phyloP scores from a whole-genome alignment of 768 basidiomycete species.

The Auriculariales sp. region DNA sequence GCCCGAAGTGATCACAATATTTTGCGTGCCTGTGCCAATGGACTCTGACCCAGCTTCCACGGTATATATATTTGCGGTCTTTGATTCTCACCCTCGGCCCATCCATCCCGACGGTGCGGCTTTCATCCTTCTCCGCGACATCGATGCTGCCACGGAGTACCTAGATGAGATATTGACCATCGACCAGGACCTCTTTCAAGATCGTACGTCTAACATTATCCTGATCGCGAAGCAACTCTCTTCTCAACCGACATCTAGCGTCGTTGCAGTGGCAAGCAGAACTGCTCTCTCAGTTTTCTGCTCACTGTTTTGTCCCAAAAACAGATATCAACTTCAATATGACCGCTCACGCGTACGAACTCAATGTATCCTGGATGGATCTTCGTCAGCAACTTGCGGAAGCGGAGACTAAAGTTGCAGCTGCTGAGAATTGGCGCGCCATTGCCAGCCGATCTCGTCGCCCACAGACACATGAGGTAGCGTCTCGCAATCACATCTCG shows the following conservation, averaged over 20 bases:
- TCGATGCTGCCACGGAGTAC: constrained; percentile 27
- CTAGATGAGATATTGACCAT: constrained; percentile 34
- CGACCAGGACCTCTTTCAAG: constrained; percentile 15
- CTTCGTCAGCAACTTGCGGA: neutral
- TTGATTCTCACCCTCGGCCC: constrained; percentile 54
- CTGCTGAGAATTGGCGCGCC: too few relatives aligned
- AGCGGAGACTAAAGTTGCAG: too few relatives aligned
- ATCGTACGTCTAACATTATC: neutral
- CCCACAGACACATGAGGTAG: too few relatives aligned
- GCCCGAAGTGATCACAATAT: constrained; percentile 49
- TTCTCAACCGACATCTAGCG: constrained; percentile 24
- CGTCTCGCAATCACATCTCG: too few relatives aligned
- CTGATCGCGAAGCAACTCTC: neutral
- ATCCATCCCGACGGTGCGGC: constrained; percentile 40
- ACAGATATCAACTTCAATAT: constrained; percentile 11
- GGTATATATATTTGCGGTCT: constrained; percentile 35
- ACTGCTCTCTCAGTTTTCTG: constrained; percentile 44
- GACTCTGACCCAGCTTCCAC: constrained; percentile 15
- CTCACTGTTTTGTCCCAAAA: constrained; percentile 33
- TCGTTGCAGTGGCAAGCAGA: constrained; percentile 51
- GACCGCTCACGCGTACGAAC: neutral
- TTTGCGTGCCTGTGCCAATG: constrained; percentile 22
- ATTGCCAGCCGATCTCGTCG: too few relatives aligned
- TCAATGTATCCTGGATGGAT: neutral
- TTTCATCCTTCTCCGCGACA: constrained; percentile 35